Conservation (phyloP, 345 rosid genomes). For the Boechera retrofracta region DNA sequence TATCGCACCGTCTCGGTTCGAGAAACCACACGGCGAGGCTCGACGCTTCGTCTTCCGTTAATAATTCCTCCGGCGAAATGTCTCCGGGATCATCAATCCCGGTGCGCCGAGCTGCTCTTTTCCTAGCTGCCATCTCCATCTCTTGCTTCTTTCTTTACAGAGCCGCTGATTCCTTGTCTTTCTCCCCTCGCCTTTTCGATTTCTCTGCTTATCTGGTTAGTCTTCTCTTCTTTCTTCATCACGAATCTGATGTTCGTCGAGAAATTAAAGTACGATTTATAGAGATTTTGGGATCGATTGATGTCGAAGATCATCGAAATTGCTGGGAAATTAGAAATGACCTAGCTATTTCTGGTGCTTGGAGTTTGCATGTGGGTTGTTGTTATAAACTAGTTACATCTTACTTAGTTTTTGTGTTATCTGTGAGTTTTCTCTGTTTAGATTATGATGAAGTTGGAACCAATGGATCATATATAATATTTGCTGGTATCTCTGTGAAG, state of each 20-base stretch:
- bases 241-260: not conserved
- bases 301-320: not conserved
- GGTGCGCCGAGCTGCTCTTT: conserved; percentile 43
- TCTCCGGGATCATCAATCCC: conserved; percentile 41
- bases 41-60: conserved; percentile 30
- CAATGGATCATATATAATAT: not conserved
- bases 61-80: conserved; percentile 7
- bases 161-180: conserved; percentile 40
- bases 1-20: conserved; percentile 34
- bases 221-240: conserved; percentile 1
- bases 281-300: conserved; percentile 7
- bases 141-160: conserved; percentile 48
- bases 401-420: not conserved
- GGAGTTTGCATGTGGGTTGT: conserved; percentile 6
- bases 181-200: conserved; percentile 35
- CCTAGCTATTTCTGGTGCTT: not conserved
- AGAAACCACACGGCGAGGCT: conserved; percentile 39
- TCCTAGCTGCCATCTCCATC: conserved; percentile 45
- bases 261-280: not conserved
- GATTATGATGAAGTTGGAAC: not conserved
- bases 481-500: not conserved
- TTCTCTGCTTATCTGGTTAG: conserved; percentile 26
- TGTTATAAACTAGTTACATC: not conserved
- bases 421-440: not conserved
- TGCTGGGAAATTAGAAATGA: not conserved